These are phyloP conservation scores for Hypoxylon perforatum DNA, from an alignment of 495 filamentous ascomycete genomes.

Conservation along the genomic window DNA sequence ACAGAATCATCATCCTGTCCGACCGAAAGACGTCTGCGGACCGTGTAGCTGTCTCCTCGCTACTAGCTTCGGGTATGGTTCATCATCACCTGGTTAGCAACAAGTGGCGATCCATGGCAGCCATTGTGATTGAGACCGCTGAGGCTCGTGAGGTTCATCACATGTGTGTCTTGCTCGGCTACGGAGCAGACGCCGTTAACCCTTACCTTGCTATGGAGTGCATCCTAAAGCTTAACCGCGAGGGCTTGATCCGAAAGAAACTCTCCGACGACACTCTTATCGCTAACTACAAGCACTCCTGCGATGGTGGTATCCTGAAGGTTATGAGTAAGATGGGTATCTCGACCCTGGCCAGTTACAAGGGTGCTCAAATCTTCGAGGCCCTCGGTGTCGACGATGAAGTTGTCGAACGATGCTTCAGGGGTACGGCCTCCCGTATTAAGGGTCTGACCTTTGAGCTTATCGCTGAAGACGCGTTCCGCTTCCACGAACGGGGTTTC, in stretches of 20 bases:
- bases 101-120: constrained; percentile 93
- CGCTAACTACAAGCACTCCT: constrained; percentile 97
- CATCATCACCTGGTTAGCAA: constrained; percentile 98
- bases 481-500: constrained; percentile 95
- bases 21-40: constrained; percentile 88
- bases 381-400: constrained; percentile 96
- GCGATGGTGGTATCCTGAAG: constrained; percentile 97
- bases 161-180: constrained; percentile 97
- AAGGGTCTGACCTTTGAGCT: constrained; percentile 95
- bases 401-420: constrained; percentile 97
- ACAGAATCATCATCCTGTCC: constrained; percentile 90
- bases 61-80: constrained; percentile 92
- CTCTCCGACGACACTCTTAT: constrained; percentile 86
- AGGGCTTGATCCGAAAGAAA: constrained; percentile 92
- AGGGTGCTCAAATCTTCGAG: constrained; percentile 99
- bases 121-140: constrained; percentile 90
- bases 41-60: constrained; percentile 86
- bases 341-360: constrained; percentile 97
- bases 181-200: constrained; percentile 96
- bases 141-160: constrained; percentile 99
- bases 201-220: constrained; percentile 98
- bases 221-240: constrained; percentile 97
- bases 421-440: constrained; percentile 94
- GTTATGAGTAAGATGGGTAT: constrained; percentile 99
- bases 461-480: constrained; percentile 96